A percentile compares a stretch with the other conserved stretches of the same genome.
Evolutionary conservation across 2,329 filamentous ascomycete species (phyloP).

Genomic region (Pestalotiopsis sp.): DNA sequence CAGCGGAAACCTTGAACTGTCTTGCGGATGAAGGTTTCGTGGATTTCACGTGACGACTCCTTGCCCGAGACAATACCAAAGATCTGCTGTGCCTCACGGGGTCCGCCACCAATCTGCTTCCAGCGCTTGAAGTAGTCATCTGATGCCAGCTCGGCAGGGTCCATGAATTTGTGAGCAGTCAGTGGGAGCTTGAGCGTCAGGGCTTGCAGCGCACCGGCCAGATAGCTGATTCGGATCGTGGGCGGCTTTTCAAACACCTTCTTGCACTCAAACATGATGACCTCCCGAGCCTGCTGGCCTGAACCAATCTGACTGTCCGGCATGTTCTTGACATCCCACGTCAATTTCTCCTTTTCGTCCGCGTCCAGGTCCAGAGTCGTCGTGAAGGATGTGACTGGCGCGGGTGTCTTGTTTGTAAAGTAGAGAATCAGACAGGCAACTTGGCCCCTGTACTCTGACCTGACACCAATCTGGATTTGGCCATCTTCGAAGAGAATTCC

Average conservation of each 20-base stretch:
- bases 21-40: constrained; percentile 69
- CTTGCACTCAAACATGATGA: constrained; percentile 90
- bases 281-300: constrained; percentile 83
- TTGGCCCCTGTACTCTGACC: constrained; percentile 93
- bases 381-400: constrained; percentile 86
- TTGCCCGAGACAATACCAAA: constrained; percentile 67
- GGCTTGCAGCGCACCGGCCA: constrained; percentile 90
- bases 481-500: constrained; percentile 94
- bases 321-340: constrained; percentile 84
- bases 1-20: constrained; percentile 86
- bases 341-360: constrained; percentile 66
- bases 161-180: constrained; percentile 94
- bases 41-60: constrained; percentile 65
- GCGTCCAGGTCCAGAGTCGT: constrained; percentile 86
- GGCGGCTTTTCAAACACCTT: constrained; percentile 81
- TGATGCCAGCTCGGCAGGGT: constrained; percentile 78
- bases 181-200: constrained; percentile 90
- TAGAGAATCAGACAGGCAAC: constrained; percentile 95
- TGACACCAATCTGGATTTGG: constrained; percentile 88
- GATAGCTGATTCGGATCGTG: constrained; percentile 91
- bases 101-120: constrained; percentile 93
- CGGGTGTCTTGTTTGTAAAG: constrained; percentile 91
- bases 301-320: constrained; percentile 80
- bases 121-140: constrained; percentile 99
- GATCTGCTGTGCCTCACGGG: constrained; percentile 85